phyloP scores from a whole-genome alignment of 1,284 basidiomycete species.

The Ustilago tritici region DNA sequence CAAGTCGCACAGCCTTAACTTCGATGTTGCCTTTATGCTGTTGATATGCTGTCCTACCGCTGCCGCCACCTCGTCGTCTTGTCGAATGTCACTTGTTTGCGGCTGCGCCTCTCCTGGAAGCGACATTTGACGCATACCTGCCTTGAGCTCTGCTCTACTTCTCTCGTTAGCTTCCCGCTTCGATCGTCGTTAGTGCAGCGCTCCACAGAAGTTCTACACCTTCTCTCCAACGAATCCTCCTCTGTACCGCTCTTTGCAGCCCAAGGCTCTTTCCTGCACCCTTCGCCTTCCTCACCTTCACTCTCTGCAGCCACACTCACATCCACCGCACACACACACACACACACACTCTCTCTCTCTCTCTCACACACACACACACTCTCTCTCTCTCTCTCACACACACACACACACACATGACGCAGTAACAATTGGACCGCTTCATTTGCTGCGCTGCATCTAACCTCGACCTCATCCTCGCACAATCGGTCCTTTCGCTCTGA shows the following conservation, averaged over 20 bases:
- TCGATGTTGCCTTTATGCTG: not conserved
- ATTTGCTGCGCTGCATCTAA: slow-evolving; percentile 18
- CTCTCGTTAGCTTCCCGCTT: not conserved
- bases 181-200: slow-evolving; percentile 10
- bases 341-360: slow-evolving; percentile 2
- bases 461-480: not conserved
- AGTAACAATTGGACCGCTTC: slow-evolving; percentile 8
- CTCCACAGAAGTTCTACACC: not conserved
- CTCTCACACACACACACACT: slow-evolving; percentile 2
- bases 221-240: not conserved
- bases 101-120: slow-evolving; percentile 10
- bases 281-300: not conserved
- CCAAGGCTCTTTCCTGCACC: not conserved
- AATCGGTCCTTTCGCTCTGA: not conserved
- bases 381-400: not conserved
- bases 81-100: not conserved
- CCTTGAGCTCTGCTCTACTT: not conserved
- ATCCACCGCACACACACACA: not conserved
- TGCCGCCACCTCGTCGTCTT: not conserved
- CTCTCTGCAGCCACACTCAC: not conserved
- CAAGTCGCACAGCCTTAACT: not conserved
- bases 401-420: slow-evolving; percentile 19
- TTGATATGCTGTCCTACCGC: no score
- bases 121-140: not conserved
- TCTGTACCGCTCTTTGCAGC: not conserved